Evolutionary conservation across 2,329 filamentous ascomycete genomes (phyloP), one percentile per base, ranked within the genome.

Genomic region (Pseudohalonectria lignicola): DNA sequence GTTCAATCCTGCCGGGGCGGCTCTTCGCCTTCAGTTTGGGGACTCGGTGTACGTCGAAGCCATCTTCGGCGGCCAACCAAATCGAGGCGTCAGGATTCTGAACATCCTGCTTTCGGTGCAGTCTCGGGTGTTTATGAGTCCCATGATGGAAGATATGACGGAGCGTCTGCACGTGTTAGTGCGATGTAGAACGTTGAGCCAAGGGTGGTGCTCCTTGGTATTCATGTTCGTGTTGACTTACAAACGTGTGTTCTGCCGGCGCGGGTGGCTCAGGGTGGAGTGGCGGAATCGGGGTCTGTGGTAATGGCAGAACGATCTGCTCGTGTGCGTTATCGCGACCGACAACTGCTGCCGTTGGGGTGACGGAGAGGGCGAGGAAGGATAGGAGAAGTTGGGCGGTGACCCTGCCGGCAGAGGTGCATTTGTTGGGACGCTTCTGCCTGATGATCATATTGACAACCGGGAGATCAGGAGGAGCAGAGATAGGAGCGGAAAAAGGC

Each of bases 111-210:
- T 76, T 79, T 41, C 81, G 73, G 57, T 95, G 86, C 13, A 95
- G 73, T 5, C 70, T 61, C 3, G 88, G 88, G 48, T 94, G 76
- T 48, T 73, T 65, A 57, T 90, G 74, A 30, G 86, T 83, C 41
- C 90, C 90, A 62, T 94, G 88, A 56, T 95, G 88, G 61, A 86
- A 92, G 52, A 96, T 80, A 60, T 98, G 90, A 50, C 86, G 80
- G 40, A 98, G 74, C 6, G 71, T 78, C 64, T 71, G 56, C 36
- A 29, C 13, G n/a, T n/a, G 32, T 36, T 2, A 40, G 46, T 41
- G 16, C n/a, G n/a, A n/a, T n/a, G n/a, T n/a, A n/a, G n/a, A n/a
- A 31, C n/a, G n/a, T n/a, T n/a, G n/a, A n/a, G n/a, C n/a, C n/a
- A n/a, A n/a, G n/a, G n/a, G n/a, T n/a, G n/a, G n/a, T n/a, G n/a